Percentiles rank a stretch among this genome's conserved stretches.
Evolutionary conservation across 2,329 filamentous ascomycete genomes (phyloP).

Genomic region (Cladosporium velox): DNA sequence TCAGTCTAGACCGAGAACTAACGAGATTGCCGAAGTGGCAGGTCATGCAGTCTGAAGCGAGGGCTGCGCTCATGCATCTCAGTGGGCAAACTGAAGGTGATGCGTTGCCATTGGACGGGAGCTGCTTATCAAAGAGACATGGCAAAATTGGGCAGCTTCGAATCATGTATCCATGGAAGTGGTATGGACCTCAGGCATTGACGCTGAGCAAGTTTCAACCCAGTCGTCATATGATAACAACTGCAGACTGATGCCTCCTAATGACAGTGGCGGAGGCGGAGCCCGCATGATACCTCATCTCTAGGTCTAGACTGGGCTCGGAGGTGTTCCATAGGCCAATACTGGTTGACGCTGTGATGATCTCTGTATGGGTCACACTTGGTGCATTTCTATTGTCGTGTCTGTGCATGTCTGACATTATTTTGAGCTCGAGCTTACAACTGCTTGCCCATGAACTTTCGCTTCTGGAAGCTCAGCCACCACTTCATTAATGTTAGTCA

Average conservation of each 20-base stretch:
- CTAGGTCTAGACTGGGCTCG: background rate
- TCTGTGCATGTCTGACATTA: conserved; percentile 10
- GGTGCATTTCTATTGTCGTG: conserved; percentile 15
- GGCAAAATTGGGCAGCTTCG: background rate
- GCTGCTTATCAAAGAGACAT: background rate
- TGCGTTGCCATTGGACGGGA: background rate
- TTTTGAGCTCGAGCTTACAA: conserved; percentile 32
- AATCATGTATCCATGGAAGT: background rate
- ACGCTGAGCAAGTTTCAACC: background rate
- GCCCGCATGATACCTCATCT: background rate
- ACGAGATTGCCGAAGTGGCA: background rate
- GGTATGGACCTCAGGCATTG: background rate
- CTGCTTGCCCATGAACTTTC: conserved; percentile 98
- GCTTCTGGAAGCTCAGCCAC: conserved; percentile 98
- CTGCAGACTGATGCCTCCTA: background rate
- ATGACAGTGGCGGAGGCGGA: background rate
- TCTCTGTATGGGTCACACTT: background rate
- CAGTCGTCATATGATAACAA: background rate
- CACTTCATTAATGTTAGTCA: conserved; percentile 65
- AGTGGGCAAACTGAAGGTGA: background rate
- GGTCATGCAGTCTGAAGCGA: background rate
- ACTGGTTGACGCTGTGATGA: background rate
- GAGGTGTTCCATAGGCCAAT: background rate
- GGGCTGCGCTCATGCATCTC: background rate
- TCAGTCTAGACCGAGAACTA: background rate